These are phyloP conservation scores for Nannochloropsis gaditana DNA, from an alignment of 108 stramenopile genomes.

Conservation along the genomic window DNA sequence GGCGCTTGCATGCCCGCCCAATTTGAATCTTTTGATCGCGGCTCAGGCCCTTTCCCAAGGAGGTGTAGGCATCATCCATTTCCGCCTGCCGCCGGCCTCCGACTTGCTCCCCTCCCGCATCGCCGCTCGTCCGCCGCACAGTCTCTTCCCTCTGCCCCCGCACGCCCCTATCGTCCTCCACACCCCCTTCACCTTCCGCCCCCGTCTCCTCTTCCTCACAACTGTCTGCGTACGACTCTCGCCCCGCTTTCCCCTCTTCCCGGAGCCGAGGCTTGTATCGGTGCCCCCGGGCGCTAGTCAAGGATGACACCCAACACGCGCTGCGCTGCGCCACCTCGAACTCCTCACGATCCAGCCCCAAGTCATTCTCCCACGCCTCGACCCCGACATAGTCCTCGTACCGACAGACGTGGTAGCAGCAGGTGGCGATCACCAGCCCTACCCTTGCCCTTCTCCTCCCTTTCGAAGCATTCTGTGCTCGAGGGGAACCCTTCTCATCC, in stretches of 20 bases:
- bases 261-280: neutral
- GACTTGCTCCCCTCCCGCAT: neutral
- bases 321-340: neutral
- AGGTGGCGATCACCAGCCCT: slow-evolving; percentile 21
- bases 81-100: neutral
- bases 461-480: neutral
- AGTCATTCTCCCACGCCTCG: neutral
- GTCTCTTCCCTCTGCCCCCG: neutral
- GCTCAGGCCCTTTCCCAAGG: neutral
- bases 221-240: neutral
- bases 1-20: neutral
- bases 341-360: neutral
- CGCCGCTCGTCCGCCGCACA: neutral
- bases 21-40: neutral
- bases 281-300: neutral
- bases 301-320: neutral
- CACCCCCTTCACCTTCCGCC: neutral
- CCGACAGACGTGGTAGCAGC: neutral
- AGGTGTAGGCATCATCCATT: slow-evolving; percentile 20
- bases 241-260: neutral
- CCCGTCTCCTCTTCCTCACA: neutral
- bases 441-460: no score
- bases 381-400: neutral
- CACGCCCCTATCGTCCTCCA: neutral
- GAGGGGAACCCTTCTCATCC: neutral